These are phyloP conservation scores for Saccharomyces uvarum DNA, from an alignment of 1,139 yeast genomes.

Conservation along the genomic window DNA sequence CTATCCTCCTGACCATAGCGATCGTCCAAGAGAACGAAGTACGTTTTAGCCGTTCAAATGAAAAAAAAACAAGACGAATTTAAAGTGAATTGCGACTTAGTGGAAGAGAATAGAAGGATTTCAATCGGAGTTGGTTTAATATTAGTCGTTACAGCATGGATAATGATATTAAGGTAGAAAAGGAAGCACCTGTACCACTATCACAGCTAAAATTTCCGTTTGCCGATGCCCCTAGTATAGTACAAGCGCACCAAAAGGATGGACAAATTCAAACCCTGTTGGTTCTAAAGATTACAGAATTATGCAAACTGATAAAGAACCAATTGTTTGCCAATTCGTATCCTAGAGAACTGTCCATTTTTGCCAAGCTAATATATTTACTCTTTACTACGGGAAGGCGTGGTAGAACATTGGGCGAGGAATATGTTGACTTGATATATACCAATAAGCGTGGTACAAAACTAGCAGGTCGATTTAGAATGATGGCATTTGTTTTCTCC, in stretches of 20 bases:
- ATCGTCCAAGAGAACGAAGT: neutral
- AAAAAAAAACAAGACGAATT: neutral
- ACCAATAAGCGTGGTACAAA: constrained; percentile 46
- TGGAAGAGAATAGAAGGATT: neutral
- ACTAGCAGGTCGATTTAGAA: constrained; percentile 41
- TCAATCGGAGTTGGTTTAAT: neutral
- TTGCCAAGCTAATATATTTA: constrained; percentile 55
- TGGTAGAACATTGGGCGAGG: constrained; percentile 84
- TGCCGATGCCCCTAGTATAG: constrained; percentile 43
- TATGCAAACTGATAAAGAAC: constrained; percentile 41
- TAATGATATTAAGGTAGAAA: neutral
- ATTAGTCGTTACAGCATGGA: neutral
- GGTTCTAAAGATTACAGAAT: constrained; percentile 48
- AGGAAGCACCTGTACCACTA: neutral
- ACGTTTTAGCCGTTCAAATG: neutral
- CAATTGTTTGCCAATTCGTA: constrained; percentile 61
- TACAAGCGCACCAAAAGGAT: constrained; percentile 86
- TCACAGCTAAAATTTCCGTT: constrained; percentile 26
- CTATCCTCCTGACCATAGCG: neutral
- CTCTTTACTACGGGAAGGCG: constrained; percentile 67
- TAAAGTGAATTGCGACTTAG: neutral
- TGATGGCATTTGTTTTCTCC: constrained; percentile 46
- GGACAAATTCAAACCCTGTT: constrained; percentile 57
- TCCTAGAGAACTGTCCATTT: constrained; percentile 54
- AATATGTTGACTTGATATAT: constrained; percentile 78